phyloP scores from a whole-genome alignment of 805 yeast genomes.

The Myxozyma monticola region DNA sequence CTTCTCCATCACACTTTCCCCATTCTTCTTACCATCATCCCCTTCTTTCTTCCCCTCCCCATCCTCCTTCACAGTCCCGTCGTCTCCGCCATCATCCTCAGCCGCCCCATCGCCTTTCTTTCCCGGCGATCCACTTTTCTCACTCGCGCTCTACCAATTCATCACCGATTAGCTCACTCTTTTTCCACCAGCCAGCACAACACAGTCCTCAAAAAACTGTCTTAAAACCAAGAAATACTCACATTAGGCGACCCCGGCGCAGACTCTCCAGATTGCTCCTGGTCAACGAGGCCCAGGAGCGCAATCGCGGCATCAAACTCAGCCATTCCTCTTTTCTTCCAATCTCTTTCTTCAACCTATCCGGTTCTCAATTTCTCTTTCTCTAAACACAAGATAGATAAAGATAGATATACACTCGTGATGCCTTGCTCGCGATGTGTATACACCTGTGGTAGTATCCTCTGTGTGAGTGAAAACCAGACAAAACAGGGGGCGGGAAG shows the following conservation, averaged over 20 bases:
- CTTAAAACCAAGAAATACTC: neutral
- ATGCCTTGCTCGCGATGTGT: no score
- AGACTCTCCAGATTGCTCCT: conserved; percentile 16
- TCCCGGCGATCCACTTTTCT: neutral
- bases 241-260: neutral
- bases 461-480: neutral
- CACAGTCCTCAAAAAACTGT: neutral
- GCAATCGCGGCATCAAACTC: conserved; percentile 32
- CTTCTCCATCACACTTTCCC: neutral
- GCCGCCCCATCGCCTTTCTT: neutral
- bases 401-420: no score
- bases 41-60: neutral
- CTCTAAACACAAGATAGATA: no score
- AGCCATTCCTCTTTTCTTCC: no score
- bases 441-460: no score
- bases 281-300: conserved; percentile 29
- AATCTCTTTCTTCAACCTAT: no score
- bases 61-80: neutral
- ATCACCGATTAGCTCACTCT: neutral
- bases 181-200: neutral
- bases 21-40: neutral
- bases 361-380: no score
- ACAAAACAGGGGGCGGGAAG: conserved; percentile 4
- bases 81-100: neutral
- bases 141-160: neutral